Conservation (phyloP, 768 basidiomycete genomes). For the Cystofilobasidium capitatum region DNA sequence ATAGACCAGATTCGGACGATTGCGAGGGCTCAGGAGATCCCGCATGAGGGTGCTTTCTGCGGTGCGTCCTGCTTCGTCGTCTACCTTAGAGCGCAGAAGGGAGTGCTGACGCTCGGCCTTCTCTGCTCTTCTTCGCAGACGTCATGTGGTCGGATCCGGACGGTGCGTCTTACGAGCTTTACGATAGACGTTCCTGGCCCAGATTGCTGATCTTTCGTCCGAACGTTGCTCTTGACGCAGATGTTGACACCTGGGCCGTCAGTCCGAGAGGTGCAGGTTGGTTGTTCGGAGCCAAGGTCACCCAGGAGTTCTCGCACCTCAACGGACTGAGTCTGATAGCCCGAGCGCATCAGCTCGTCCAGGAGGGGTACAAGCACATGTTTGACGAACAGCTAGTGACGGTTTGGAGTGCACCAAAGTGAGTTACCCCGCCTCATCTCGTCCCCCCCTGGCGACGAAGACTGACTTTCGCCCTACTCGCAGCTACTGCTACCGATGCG, state of each 20-base stretch:
- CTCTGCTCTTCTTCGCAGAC: slow-evolving; percentile 45
- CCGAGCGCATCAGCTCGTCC: slow-evolving; percentile 91
- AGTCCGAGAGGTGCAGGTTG: slow-evolving; percentile 94
- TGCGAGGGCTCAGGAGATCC: slow-evolving; percentile 49
- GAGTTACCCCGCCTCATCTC: slow-evolving; percentile 48
- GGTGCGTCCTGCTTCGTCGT: slow-evolving; percentile 34
- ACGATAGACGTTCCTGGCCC: neutral
- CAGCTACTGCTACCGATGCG: slow-evolving; percentile 48
- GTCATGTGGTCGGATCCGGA: slow-evolving; percentile 70
- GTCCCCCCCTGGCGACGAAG: neutral
- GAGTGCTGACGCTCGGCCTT: too few relatives aligned
- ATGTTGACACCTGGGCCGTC: slow-evolving; percentile 93
- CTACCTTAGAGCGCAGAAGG: slow-evolving; percentile 16
- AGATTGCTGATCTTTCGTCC: too few relatives aligned
- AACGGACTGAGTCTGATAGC: slow-evolving; percentile 81
- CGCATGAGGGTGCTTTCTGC: slow-evolving; percentile 46
- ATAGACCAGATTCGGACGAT: slow-evolving; percentile 88
- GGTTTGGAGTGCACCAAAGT: slow-evolving; percentile 77
- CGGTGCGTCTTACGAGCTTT: neutral
- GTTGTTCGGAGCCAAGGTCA: slow-evolving; percentile 35
- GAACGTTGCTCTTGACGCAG: slow-evolving; percentile 39
- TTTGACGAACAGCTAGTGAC: slow-evolving; percentile 53
- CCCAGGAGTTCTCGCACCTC: slow-evolving; percentile 73
- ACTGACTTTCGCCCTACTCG: neutral
- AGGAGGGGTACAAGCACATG: slow-evolving; percentile 59